Base-by-base conservation (phyloP, 192 early-diverging fungal genomes). In the Backusella psychrophila region DNA sequence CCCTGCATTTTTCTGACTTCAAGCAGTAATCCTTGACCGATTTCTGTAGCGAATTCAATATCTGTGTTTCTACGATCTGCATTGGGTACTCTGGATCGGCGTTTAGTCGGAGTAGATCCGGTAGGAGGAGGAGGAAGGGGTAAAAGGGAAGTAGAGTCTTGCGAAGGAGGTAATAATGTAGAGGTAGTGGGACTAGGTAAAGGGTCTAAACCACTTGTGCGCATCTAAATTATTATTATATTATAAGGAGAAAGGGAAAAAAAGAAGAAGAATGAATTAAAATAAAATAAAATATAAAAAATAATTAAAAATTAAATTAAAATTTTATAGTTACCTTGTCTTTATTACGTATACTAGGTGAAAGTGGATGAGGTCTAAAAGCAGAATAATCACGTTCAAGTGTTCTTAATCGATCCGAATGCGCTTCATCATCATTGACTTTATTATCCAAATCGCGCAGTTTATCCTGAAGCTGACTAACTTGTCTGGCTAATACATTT, bases 21-120 rank as follows among this genome's bases (percentile, higher is more conserved):
- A 9, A 78, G 29, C 39, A 86, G 69, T 33, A 86, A 71, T 19
- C 80, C 79, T 44, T 86, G 83, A 21, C 85, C 85, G 36, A 86
- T 86, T 72, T 84, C 83, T 17, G 83, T 80, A 23, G 85, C 85
- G 74, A 86, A 82, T 71, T 84, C 83, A 44, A 86, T 84, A 77
- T 86, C 85, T 52, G 68, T 80, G 41, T 84, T 80, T 33, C 73
- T 52, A 33, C 78, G 42, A 49, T 82, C 77, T 26, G 68, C 72
- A 56, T 80, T 83, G 69, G 82, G 78, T 31, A 83, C 59, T 41
- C 78, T 80, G 21, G 82, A 80, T 29, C 78, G 74, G 46, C 82
- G 76, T 52, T 80, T 80, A 15, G 78, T 80, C 7, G 82, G 82
- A 7, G 78, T 78, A 21, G 75, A 75, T 19, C 76, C 72, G 15